phyloP scores from a whole-genome alignment of 2,329 filamentous ascomycete genomes.

The Alternaria conjuncta region DNA sequence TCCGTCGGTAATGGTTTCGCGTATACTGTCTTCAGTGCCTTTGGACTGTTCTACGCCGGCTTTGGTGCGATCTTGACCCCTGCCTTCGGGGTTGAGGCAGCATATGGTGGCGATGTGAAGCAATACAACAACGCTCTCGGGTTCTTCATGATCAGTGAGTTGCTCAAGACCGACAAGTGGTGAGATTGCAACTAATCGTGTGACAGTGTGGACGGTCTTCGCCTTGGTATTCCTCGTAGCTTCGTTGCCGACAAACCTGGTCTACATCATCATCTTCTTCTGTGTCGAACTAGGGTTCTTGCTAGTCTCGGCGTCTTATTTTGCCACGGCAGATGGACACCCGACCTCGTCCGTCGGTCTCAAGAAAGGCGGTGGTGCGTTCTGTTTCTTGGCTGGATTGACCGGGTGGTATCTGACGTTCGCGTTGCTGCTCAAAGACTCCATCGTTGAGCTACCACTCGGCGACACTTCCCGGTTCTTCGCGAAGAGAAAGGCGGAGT shows the following conservation, averaged over 20 bases:
- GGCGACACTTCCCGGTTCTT: conserved; percentile 38
- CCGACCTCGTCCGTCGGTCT: conserved; percentile 42
- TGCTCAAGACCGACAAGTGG: not conserved
- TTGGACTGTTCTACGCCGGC: conserved; percentile 60
- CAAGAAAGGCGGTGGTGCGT: conserved; percentile 55
- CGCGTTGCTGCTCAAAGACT: conserved; percentile 31
- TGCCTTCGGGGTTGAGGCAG: conserved; percentile 53
- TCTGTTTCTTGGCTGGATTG: conserved; percentile 56
- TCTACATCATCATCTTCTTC: conserved; percentile 58
- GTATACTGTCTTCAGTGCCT: conserved; percentile 62
- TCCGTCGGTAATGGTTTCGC: conserved; percentile 60
- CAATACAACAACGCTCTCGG: conserved; percentile 59
- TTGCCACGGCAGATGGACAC: conserved; percentile 54
- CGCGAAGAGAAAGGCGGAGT: conserved; percentile 26
- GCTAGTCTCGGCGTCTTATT: conserved; percentile 54
- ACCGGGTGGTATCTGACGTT: conserved; percentile 43
- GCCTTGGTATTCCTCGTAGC: conserved; percentile 56
- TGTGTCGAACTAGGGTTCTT: conserved; percentile 56
- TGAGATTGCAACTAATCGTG: not conserved
- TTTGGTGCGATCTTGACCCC: conserved; percentile 59
- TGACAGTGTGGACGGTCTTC: conserved; percentile 55
- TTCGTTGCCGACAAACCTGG: conserved; percentile 55
- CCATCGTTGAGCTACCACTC: conserved; percentile 32
- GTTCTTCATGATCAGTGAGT: conserved; percentile 56
- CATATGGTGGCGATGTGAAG: conserved; percentile 52